phyloP scores from a whole-genome alignment of 768 basidiomycete species.

The Lactifluus rugatus region DNA sequence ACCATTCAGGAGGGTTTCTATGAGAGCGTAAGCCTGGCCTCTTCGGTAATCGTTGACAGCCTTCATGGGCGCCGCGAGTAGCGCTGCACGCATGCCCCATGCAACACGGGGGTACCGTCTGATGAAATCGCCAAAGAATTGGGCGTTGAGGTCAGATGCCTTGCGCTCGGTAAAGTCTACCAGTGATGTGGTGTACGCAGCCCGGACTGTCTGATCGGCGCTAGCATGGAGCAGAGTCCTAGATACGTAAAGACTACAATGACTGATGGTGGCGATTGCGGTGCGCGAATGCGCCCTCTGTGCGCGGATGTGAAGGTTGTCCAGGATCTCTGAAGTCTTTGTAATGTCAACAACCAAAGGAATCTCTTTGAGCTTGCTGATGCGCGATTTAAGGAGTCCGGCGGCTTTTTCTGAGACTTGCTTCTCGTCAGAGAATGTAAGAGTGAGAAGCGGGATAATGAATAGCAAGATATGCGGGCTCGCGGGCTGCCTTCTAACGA shows the following conservation, averaged over 20 bases:
- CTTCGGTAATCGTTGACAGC: constrained; percentile 72
- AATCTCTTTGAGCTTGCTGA: constrained; percentile 65
- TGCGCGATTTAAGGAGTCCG: constrained; percentile 63
- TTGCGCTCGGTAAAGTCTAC: constrained; percentile 74
- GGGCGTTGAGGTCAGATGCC: constrained; percentile 58
- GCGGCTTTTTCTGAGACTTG: constrained; percentile 86
- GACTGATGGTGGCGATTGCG: constrained; percentile 51
- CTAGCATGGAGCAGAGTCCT: constrained; percentile 37
- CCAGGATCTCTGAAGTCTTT: constrained; percentile 38
- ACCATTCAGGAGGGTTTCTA: constrained; percentile 53
- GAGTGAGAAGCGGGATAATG: constrained; percentile 67
- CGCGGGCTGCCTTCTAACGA: constrained; percentile 66
- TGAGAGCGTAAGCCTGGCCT: constrained; percentile 62
- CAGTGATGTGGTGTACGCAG: constrained; percentile 57
- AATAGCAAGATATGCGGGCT: constrained; percentile 58
- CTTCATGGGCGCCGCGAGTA: constrained; percentile 47
- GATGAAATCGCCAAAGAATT: constrained; percentile 73
- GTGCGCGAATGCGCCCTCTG: constrained; percentile 55
- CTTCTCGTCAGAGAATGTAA: constrained; percentile 68
- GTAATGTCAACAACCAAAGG: constrained; percentile 40
- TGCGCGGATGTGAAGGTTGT: constrained; percentile 62
- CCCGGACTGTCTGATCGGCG: constrained; percentile 35
- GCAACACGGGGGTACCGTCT: constrained; percentile 52
- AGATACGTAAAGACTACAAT: constrained; percentile 61
- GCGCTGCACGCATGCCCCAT: constrained; percentile 52